Conservation (phyloP, 345 rosid genomes). For the Populus alba region DNA sequence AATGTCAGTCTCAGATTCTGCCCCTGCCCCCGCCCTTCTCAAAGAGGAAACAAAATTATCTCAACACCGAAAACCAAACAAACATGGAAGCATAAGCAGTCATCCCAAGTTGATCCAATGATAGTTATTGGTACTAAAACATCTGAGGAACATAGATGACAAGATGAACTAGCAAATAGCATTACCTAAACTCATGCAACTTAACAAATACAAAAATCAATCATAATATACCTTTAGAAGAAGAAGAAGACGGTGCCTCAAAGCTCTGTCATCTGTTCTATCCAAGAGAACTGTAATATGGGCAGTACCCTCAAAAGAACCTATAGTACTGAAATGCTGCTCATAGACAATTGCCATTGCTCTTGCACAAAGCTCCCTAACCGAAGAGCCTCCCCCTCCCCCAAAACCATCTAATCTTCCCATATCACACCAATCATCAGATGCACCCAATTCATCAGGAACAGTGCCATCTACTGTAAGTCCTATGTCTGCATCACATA, state of each 20-base stretch:
- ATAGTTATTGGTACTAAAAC: too few species aligned
- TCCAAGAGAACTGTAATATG: slow-evolving; percentile 94
- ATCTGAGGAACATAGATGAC: too few species aligned
- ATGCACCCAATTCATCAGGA: slow-evolving; percentile 94
- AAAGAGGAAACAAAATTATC: too few species aligned
- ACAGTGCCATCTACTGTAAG: slow-evolving; percentile 91
- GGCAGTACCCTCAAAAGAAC: slow-evolving; percentile 95
- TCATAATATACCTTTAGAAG: slow-evolving; percentile 69
- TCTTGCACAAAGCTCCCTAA: slow-evolving; percentile 99
- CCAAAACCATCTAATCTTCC: slow-evolving; percentile 98
- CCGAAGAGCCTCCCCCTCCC: slow-evolving; percentile 96
- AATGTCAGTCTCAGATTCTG: too few species aligned
- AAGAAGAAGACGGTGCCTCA: slow-evolving; percentile 93
- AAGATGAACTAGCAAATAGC: not conserved
- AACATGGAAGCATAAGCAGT: too few species aligned
- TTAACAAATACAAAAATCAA: not conserved
- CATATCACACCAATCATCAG: slow-evolving; percentile 99
- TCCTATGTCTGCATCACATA: slow-evolving; percentile 98
- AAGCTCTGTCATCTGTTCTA: slow-evolving; percentile 91
- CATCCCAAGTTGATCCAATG: too few species aligned
- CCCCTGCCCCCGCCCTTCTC: too few species aligned
- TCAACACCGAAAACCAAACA: too few species aligned
- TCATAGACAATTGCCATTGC: slow-evolving; percentile 98
- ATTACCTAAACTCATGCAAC: slow-evolving; percentile 5
- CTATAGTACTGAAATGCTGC: slow-evolving; percentile 76